Percentiles rank a stretch among this genome's conserved stretches.
Evolutionary conservation across 176 grass and related monocot genomes (phyloP).

Genomic region (Paspalum notatum): DNA sequence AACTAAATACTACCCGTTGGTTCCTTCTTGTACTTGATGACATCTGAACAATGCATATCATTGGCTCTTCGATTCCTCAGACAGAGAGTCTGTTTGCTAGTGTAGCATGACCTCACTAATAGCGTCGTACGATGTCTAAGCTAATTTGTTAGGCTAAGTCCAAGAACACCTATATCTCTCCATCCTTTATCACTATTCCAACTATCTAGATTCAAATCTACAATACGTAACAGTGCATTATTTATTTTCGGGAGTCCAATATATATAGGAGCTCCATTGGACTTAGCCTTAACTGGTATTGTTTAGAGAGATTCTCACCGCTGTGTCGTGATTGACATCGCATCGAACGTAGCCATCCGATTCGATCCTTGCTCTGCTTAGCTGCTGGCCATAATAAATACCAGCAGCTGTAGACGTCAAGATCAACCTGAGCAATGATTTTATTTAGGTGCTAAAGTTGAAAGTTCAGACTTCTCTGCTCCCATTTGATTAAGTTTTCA

Average conservation of each 20-base stretch:
- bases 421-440: neutral
- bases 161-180: too few species aligned
- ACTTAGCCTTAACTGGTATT: too few species aligned
- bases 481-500: neutral
- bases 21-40: neutral
- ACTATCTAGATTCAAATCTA: too few species aligned
- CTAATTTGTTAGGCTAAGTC: too few species aligned
- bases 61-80: constrained; percentile 37
- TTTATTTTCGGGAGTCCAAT: too few species aligned
- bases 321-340: neutral
- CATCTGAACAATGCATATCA: neutral
- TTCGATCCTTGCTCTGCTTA: neutral
- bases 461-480: constrained; percentile 10
- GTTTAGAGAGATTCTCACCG: neutral
- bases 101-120: neutral
- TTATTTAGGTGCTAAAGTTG: neutral
- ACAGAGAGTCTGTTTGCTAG: constrained; percentile 12
- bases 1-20: neutral
- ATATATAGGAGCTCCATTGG: too few species aligned
- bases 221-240: too few species aligned
- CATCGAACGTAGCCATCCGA: neutral
- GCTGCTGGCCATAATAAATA: neutral
- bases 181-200: too few species aligned
- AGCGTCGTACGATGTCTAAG: neutral
- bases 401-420: neutral